Percentiles rank a stretch among this genome's conserved stretches.
Conservation (phyloP, 2,329 filamentous ascomycete species). For the Byssochlamys sp. region DNA sequence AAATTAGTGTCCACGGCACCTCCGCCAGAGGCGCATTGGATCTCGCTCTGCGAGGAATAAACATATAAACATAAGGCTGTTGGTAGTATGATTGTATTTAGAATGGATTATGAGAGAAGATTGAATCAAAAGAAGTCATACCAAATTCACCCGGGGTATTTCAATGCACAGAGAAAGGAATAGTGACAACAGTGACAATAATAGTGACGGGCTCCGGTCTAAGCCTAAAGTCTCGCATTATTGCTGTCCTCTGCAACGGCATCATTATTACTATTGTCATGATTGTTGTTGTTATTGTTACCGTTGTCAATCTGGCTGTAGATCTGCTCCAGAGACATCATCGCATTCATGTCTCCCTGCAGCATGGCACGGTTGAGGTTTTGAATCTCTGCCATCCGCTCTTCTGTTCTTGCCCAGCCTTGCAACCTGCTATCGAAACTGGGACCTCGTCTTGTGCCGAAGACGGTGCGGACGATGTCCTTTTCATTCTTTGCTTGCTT, state of each 20-base stretch:
- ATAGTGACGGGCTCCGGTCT: neutral
- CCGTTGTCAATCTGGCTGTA: constrained; percentile 19
- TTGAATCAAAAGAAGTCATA: neutral
- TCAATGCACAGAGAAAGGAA: neutral
- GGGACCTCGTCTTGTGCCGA: constrained; percentile 33
- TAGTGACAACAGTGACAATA: neutral
- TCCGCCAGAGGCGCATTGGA: neutral
- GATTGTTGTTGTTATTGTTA: neutral
- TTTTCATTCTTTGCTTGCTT: constrained; percentile 56
- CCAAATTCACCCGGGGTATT: neutral
- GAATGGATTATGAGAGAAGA: neutral
- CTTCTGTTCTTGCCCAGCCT: constrained; percentile 30
- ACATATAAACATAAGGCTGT: neutral
- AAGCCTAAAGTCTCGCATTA: neutral
- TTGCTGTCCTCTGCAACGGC: neutral
- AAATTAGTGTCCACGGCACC: neutral
- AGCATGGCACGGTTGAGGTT: constrained; percentile 26
- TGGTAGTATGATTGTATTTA: neutral
- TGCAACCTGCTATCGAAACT: constrained; percentile 23
- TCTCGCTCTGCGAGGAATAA: neutral
- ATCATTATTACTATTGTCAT: neutral
- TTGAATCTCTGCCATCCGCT: constrained; percentile 27
- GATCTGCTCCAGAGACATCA: constrained; percentile 26
- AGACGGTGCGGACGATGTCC: constrained; percentile 55
- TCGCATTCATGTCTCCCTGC: constrained; percentile 28